Conservation (phyloP, 2,329 filamentous ascomycete species). For the Fusarium clavum region DNA sequence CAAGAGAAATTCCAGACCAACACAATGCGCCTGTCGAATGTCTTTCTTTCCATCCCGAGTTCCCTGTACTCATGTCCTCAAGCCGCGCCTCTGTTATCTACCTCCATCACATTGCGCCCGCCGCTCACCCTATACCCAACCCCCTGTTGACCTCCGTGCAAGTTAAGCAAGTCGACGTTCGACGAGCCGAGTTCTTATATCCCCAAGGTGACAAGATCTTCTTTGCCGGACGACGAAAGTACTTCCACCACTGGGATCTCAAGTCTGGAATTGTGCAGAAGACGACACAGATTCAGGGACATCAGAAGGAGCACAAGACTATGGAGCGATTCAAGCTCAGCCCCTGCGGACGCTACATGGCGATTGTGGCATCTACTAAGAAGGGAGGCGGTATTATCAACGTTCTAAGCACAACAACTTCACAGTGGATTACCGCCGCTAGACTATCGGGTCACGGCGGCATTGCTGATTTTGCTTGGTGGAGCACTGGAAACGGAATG, state of each 20-base stretch:
- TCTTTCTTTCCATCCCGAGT: slow-evolving; percentile 88
- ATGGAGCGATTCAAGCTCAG: slow-evolving; percentile 94
- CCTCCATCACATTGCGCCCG: slow-evolving; percentile 87
- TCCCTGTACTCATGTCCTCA: slow-evolving; percentile 89
- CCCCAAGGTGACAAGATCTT: slow-evolving; percentile 82
- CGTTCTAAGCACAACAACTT: slow-evolving; percentile 80
- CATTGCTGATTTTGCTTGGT: slow-evolving; percentile 93
- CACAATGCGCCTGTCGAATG: slow-evolving; percentile 85
- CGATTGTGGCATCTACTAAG: slow-evolving; percentile 79
- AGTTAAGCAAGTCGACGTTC: slow-evolving; percentile 84
- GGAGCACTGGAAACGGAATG: slow-evolving; percentile 84
- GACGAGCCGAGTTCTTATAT: slow-evolving; percentile 82
- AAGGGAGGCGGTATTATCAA: slow-evolving; percentile 93
- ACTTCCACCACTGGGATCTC: slow-evolving; percentile 96
- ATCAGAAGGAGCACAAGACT: slow-evolving; percentile 82
- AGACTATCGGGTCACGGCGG: slow-evolving; percentile 85
- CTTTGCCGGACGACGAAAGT: slow-evolving; percentile 86
- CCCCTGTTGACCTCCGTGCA: slow-evolving; percentile 92
- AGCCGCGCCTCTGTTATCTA: slow-evolving; percentile 87
- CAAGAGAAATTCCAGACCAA: slow-evolving; percentile 83
- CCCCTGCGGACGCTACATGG: slow-evolving; percentile 88
- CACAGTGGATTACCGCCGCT: slow-evolving; percentile 88
- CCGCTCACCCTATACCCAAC: slow-evolving; percentile 81
- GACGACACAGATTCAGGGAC: slow-evolving; percentile 78
- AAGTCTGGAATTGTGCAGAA: slow-evolving; percentile 85